Evolutionary conservation across 805 yeast species (phyloP), one percentile per base, ranked within the genome.

Genomic region (Pichia kluyveri): DNA sequence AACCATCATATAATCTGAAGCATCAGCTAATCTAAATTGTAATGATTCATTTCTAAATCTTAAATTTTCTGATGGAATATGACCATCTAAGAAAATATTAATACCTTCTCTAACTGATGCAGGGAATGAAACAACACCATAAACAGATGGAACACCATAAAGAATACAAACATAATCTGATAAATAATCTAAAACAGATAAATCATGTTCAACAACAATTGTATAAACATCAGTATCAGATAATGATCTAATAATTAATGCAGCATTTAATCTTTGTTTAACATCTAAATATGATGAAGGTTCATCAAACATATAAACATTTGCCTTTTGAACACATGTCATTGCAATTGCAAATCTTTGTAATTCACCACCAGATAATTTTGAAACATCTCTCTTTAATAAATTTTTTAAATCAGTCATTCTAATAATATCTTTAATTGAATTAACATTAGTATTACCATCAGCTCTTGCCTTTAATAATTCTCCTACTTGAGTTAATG

Each of bases 231-330:
- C 79, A 42, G 91, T 79, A 49, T 70, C 75, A 60, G 93, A 74
- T 56, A 93, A 72, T 18, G 93, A 82, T 70, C 99, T 83, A 59
- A 93, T 93, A 63, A 88, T 84, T 67, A 80, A 82, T 50, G 99
- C 99, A 49, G 99, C 99, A 60, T 93, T 86, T 69, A 93, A 79
- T 80, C 99, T 91, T 72, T 93, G 99, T 71, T 93, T 93, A 56
- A 93, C 98, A 77, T 93, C 99, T 68, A 93, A 73, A 71, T 93
- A 93, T 11, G 99, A 93, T 18, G 98, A 90, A 42, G 99, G 99
- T 74, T 93, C 99, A 71, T 93, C 99, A 69, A 93, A 93, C 99
- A 93, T 93, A 72, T 93, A 93, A 41, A 93, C 98, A 59, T 88
- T 86, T 49, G 98, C 98, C 32, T 72, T 74, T 71, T 91, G 98